Base-by-base conservation (phyloP, 2,329 filamentous ascomycete genomes). In the Furcasterigmium furcatum region DNA sequence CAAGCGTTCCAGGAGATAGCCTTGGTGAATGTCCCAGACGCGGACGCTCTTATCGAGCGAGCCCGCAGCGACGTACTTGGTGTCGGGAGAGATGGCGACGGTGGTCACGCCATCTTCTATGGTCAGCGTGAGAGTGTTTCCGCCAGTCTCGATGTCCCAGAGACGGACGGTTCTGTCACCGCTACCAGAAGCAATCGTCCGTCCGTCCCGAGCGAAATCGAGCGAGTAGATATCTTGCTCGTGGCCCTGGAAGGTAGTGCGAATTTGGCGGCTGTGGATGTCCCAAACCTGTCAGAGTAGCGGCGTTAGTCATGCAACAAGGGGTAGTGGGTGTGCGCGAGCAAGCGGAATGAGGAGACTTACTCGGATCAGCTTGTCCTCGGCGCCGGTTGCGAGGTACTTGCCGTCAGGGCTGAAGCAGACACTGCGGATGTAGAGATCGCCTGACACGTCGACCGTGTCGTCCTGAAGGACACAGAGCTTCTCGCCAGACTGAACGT, bases 31-130 rank as follows among this genome's bases (percentile, higher is more conserved):
- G 64, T 97, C 92, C 92, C 92, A 99, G 24, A 99, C 92, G 38
- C 92, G 86, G 19, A 99, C 94, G 61, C 91, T 96, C 85, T 96
- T 96, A 65, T 97, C 92, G 36, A 99, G 79, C 36, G 91, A 96
- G 40, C 94, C 94, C 35, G 94, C 94, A 7, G 94, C 94, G 25
- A 99, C 91, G 59, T 87, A 95, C 58, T 92, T 89, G 46, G 90
- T 92, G 65, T 96, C 91, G 7, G 92, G 92, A 25, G 92, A 97
- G 64, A 97, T 96, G 52, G 94, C 94, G 41, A 99, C 92, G 2
- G 94, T 97, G 3, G 92, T 97, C 34, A 97, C 94, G 43, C 94
- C 94, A 62, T 99, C 94, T 66, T 97, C 94, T 39, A 99, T 97
- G 41, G 84, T 88, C 42, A 97, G 80, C 9, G 87, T 92, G 50